phyloP scores from a whole-genome alignment of 2,329 filamentous ascomycete genomes.

The Venturia carpophila region DNA sequence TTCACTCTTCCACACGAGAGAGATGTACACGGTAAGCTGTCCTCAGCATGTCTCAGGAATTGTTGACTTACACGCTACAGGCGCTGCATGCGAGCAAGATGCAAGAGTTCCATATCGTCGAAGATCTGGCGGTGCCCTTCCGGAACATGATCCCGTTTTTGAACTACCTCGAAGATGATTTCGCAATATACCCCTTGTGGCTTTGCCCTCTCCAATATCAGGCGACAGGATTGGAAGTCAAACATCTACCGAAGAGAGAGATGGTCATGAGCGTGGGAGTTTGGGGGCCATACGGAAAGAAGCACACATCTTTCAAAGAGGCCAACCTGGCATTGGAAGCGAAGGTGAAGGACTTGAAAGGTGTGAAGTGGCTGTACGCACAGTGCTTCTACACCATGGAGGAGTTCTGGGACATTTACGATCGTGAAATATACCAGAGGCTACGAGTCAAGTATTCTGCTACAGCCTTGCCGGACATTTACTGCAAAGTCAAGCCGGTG shows the following conservation, averaged over 20 bases:
- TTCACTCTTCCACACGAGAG: constrained; percentile 54
- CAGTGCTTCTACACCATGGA: constrained; percentile 60
- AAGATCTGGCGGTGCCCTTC: constrained; percentile 46
- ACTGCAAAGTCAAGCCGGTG: constrained; percentile 50
- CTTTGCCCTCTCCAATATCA: constrained; percentile 32
- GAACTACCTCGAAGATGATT: constrained; percentile 11
- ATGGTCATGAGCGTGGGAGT: constrained; percentile 55
- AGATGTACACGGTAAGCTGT: constrained; percentile 59
- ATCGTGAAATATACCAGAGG: constrained; percentile 50
- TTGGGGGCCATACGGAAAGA: constrained; percentile 35
- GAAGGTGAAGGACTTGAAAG: constrained; percentile 50
- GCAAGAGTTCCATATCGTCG: constrained; percentile 47
- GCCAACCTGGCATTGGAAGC: constrained; percentile 55
- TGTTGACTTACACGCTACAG: constrained; percentile 36
- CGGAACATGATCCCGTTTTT: constrained; percentile 14
- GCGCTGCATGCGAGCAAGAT: constrained; percentile 8
- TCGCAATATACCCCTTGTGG: constrained; percentile 39
- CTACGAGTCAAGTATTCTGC: constrained; percentile 54
- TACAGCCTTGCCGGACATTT: constrained; percentile 53
- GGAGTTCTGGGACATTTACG: constrained; percentile 61
- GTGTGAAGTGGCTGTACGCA: constrained; percentile 64
- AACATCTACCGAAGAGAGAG: constrained; percentile 14
- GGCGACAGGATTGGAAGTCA: constrained; percentile 10
- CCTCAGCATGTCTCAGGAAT: constrained; percentile 41
- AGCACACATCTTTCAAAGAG: constrained; percentile 36